Base-by-base conservation (phyloP, 2,329 filamentous ascomycete species). In the Alternaria novae-zelandiae region DNA sequence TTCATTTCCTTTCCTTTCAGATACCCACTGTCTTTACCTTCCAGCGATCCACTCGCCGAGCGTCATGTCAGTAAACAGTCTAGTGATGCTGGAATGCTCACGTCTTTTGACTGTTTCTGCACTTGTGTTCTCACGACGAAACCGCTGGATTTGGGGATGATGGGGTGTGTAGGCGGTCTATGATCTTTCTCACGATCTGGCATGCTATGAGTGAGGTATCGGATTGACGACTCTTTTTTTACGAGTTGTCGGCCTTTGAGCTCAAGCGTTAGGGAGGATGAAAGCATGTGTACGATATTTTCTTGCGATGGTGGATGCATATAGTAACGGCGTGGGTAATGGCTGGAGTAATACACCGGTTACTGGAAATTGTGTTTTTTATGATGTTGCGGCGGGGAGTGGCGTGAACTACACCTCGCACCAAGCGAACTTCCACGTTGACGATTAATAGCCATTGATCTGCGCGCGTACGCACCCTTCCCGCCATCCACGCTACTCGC, bases 1-100 rank as follows among this genome's bases (percentile, higher is more conserved):
- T 64, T 57, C 53, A 45, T 51, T 60, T 32, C 26, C 28, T 23
- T 32, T 36, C 26, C 28, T 25, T 36, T 41, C 50, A 26, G 36
- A 59, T 60, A 57, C 59, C 56, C 50, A 30, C 36, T 46, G 57
- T 61, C 51, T 60, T 50, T 51, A 51, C 26, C n/a, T 53, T 49
- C 57, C 58, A 47, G 59, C 57, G 58, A 63, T 50, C 43, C 17
- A 63, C 55, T 44, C 47, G 30, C 66, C 46, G 60, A 25, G 25
- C 44, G 41, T 51, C 43, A 26, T 30, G 46, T 32, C 46, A 45
- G 45, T 17, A 56, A 36, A 36, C 46, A 54, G 25, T 26, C 44
- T 45, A 53, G 54, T 65, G 71, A 58, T 63, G 71, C 71, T 74
- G 71, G 62, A 73, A 74, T 67, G 71, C 71, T 67, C 70, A 66